Conservation (phyloP, 1,284 basidiomycete species). For the Sphaerobolus stellatus region DNA sequence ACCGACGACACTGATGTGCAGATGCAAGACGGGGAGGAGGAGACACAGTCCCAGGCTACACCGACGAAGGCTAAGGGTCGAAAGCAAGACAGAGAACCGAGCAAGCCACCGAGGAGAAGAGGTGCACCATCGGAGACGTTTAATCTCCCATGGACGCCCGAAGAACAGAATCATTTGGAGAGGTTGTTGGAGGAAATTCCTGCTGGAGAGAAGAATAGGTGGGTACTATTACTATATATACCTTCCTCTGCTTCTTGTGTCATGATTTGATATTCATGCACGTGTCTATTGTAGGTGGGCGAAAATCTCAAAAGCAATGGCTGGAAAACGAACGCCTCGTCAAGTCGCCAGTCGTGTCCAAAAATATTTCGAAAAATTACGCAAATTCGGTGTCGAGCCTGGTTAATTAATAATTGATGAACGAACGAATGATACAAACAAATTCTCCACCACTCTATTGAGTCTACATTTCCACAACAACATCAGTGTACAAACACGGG, state of each 20-base stretch:
- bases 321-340: conserved; percentile 67
- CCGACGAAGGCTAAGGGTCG: background rate
- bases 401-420: conserved; percentile 7
- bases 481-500: background rate
- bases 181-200: conserved; percentile 70
- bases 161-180: conserved; percentile 74
- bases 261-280: background rate
- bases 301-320: conserved; percentile 77
- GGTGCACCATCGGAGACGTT: conserved; percentile 56
- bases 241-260: conserved; percentile 1
- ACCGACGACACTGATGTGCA: background rate
- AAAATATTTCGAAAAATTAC: conserved; percentile 81
- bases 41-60: conserved; percentile 2
- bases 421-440: background rate
- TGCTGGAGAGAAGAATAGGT: conserved; percentile 73
- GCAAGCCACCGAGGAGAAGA: conserved; percentile 40
- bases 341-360: conserved; percentile 85
- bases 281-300: conserved; percentile 53
- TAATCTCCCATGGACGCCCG: conserved; percentile 72
- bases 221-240: conserved; percentile 20
- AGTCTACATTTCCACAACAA: background rate
- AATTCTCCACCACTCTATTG: background rate
- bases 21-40: background rate
- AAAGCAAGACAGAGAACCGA: conserved; percentile 23
- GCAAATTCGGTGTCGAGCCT: conserved; percentile 57